These are phyloP conservation scores for Chrysopogon serrulatus DNA, from an alignment of 176 grass and related monocot genomes.

Conservation along the genomic window DNA sequence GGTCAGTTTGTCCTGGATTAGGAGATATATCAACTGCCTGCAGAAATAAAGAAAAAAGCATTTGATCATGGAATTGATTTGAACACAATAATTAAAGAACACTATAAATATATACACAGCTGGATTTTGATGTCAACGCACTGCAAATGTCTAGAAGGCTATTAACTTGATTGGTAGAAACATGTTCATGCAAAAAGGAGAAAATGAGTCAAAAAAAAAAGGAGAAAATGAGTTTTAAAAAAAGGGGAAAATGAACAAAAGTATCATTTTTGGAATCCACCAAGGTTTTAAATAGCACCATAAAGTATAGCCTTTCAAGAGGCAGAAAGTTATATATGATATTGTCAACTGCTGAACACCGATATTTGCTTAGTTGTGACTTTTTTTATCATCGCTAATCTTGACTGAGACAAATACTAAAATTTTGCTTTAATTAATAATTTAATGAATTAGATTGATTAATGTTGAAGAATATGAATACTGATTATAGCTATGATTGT, in stretches of 20 bases:
- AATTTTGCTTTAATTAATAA: background rate
- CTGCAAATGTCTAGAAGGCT: background rate
- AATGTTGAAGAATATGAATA: background rate
- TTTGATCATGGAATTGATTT: background rate
- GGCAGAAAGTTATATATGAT: background rate
- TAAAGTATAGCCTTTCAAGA: background rate
- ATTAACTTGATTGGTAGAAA: background rate
- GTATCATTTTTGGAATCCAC: background rate
- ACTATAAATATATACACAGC: background rate
- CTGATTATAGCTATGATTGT: background rate
- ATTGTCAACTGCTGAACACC: background rate
- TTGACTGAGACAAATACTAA: background rate
- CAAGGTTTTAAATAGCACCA: background rate
- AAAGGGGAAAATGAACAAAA: background rate
- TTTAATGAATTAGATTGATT: background rate
- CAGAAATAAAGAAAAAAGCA: conserved; percentile 4
- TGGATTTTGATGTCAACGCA: background rate
- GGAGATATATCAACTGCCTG: conserved; percentile 92
- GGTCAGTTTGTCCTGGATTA: conserved; percentile 75
- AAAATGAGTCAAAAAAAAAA: too few species aligned
- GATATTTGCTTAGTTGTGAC: background rate
- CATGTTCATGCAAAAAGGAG: background rate
- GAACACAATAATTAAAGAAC: background rate
- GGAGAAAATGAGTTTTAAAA: background rate
- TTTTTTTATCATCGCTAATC: background rate